Base-by-base conservation (phyloP, 306 rosid species). In the Gillenia trifoliata region DNA sequence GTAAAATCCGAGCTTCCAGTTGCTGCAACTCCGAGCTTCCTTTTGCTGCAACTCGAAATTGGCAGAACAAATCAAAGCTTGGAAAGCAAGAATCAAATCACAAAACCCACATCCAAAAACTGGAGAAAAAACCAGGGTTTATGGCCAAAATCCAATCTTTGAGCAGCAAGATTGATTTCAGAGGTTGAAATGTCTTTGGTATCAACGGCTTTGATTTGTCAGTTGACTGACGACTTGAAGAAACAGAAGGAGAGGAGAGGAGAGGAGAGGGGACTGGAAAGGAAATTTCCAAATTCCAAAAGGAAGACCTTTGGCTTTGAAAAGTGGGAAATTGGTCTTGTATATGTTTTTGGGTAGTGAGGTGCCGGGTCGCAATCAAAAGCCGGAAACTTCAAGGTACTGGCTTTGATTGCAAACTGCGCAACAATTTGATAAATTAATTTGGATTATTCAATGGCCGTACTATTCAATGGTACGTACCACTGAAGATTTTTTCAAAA, bases 191-290 rank as follows among this genome's bases (percentile, higher is more conserved):
- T 1, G 36, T 52, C 62, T 26, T 49, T 28, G 68, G 75, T 75
- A 83, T 34, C 72, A 25, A 70, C 64, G 74, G 71, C 31, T 66
- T n/a, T 29, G 77, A 64, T 79, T 57, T 17, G 31, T 54, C 17
- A 50, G 83, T 83, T 71, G 80, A 79, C 68, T 52, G 83, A 71
- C 68, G 81, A 71, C 75, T 70, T 31, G 47, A 47, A 64, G 66
- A 64, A 59, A 19, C 22, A 41, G 61, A 75, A 52, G n/a, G 52
- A 50, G n/a, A n/a, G 1, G 38, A 34, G 38, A 5, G 38, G 38
- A 34, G 34, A 33, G 19, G 0, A 31, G 59, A 34, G 50, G 16
- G 60, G 26, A 49, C 33, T 16, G 66, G 66, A 68, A 38, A 36
- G 76, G 76, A 77, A 73, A 68, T 52, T 59, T 59, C 34, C 61